Evolutionary conservation across 2,329 filamentous ascomycete species (phyloP), one percentile per base, ranked within the genome.

Genomic region (Grosmannia huntii): DNA sequence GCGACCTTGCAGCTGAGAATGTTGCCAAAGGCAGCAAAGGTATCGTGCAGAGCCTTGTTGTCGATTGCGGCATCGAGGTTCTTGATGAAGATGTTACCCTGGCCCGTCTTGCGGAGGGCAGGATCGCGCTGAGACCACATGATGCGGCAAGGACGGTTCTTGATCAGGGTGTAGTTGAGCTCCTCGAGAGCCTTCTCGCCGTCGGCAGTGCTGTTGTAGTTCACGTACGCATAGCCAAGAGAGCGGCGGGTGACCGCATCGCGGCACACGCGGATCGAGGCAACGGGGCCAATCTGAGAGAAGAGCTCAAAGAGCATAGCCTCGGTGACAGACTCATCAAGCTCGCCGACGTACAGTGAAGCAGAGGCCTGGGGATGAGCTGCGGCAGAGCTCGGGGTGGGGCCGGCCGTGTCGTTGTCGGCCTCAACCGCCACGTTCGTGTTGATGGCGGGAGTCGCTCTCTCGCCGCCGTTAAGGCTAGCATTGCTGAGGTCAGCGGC

Each of bases 61-160:
- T 99, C 94, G 69, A 99, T 99, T 68, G 94, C 94, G 66, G 86
- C 87, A 74, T 99, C 94, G 65, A 99, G 82, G 80, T 99, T 99
- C 87, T 99, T 99, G 84, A 99, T 99, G 83, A 99, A 99, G 68
- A 99, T 92, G 72, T 99, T 99, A 73, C 94, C 94, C 78, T 96
- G 90, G 65, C 94, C 94, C 67, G 90, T 99, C 86, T 99, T 99
- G 80, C 94, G 94, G 68, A 99, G 86, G 72, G 92, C 92, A 65
- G 94, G 94, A 76, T 99, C 94, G 74, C 94, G 94, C 83, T 99
- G 94, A 65, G 94, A 99, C 94, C 94, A 99, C 94, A 99, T 99
- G 79, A 99, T 99, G 71, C 94, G 92, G 87, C 94, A 99, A 61
- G 94, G 92, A 71, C 89, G 90, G 68, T 91, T 91, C 84, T 97